Evolutionary conservation across 371 early-diverging fungal genomes (phyloP).

Genomic region (Gilbertella persicaria): DNA sequence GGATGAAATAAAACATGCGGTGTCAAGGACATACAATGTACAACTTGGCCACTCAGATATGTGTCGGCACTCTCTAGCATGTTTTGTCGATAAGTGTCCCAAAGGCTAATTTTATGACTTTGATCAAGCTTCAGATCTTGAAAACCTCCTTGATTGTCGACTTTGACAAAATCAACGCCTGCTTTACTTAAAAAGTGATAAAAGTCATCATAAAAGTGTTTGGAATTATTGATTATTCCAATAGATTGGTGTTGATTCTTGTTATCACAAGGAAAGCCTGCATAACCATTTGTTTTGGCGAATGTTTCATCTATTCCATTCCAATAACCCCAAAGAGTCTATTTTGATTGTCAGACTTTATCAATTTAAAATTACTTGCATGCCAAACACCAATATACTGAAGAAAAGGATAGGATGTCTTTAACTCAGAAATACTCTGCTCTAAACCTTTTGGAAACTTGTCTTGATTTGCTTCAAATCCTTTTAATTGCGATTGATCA

Average conservation of each 20-base stretch:
- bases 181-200: constrained; percentile 24
- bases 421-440: constrained; percentile 10
- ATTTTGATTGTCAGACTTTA: neutral
- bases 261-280: neutral
- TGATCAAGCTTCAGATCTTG: constrained; percentile 13
- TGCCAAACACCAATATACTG: constrained; percentile 51
- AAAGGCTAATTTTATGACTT: constrained; percentile 1
- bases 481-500: constrained; percentile 2
- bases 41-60: constrained; percentile 13
- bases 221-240: constrained; percentile 9
- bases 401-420: constrained; percentile 22
- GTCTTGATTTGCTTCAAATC: constrained; percentile 23
- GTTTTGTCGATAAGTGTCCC: constrained; percentile 32
- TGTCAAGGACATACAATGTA: constrained; percentile 52
- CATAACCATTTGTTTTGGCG: neutral
- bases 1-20: constrained; percentile 28
- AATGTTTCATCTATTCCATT: constrained; percentile 23
- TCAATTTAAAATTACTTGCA: constrained; percentile 2
- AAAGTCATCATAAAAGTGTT: constrained; percentile 39
- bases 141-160: constrained; percentile 45
- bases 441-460: constrained; percentile 30
- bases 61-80: constrained; percentile 13
- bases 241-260: neutral
- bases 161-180: constrained; percentile 44
- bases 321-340: constrained; percentile 52